Conservation (phyloP, 768 basidiomycete species). For the Phlebiopsis gigantea region DNA sequence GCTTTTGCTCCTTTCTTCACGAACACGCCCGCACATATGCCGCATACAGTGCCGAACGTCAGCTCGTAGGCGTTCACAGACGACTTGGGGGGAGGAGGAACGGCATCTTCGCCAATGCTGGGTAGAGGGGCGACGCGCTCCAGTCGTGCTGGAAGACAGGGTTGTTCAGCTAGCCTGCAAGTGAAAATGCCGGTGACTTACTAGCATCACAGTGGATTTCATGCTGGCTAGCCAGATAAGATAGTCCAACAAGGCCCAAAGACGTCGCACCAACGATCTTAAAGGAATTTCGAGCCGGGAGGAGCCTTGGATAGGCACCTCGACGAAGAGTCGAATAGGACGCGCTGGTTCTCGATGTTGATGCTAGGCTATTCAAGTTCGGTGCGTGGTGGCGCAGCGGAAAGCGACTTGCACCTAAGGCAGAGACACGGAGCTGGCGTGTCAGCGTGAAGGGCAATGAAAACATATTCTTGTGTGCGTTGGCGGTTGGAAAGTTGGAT, state of each 20-base stretch:
- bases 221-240: slow-evolving; percentile 28
- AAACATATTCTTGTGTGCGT: not conserved
- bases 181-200: slow-evolving; percentile 22
- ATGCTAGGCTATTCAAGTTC: not conserved
- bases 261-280: slow-evolving; percentile 34
- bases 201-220: slow-evolving; percentile 46
- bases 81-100: slow-evolving; percentile 61
- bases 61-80: slow-evolving; percentile 77
- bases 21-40: slow-evolving; percentile 88
- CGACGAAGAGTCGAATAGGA: not conserved
- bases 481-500: not conserved
- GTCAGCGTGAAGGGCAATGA: slow-evolving; percentile 1
- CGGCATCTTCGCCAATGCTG: not conserved
- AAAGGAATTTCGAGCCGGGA: not conserved
- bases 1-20: slow-evolving; percentile 90
- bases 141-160: not conserved
- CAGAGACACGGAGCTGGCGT: not conserved
- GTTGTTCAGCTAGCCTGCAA: not conserved
- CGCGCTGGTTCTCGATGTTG: not conserved
- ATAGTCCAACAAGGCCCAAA: slow-evolving; percentile 38
- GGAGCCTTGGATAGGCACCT: not conserved
- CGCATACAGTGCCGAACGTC: slow-evolving; percentile 83
- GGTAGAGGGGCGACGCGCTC: not conserved
- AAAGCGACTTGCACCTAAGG: not conserved
- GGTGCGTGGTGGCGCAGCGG: not conserved